Percentiles rank a stretch among this genome's conserved stretches.
Conservation (phyloP, 177 flowering plant species). For the Vitis hybrid region DNA sequence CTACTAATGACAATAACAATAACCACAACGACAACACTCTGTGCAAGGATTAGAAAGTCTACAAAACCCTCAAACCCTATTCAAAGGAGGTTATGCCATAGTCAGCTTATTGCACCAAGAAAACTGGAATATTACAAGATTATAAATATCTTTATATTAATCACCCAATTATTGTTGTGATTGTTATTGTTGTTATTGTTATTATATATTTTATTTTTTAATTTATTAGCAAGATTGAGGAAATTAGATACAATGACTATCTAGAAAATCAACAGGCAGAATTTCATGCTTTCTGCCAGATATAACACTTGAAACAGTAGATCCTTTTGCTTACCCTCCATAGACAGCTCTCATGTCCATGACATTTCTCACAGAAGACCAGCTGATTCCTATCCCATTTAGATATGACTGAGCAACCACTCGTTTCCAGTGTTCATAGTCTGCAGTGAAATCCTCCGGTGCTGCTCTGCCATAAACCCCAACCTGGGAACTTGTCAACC, state of each 20-base stretch:
- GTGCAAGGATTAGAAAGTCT: too few species aligned
- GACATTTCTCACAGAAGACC: slow-evolving; percentile 69
- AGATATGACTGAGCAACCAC: slow-evolving; percentile 65
- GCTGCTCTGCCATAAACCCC: slow-evolving; percentile 81
- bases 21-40: too few species aligned
- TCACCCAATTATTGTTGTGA: too few species aligned
- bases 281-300: neutral
- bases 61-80: too few species aligned
- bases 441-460: slow-evolving; percentile 67
- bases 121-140: too few species aligned
- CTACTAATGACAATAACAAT: too few species aligned
- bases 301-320: neutral
- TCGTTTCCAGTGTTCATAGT: slow-evolving; percentile 68
- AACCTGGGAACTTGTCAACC: slow-evolving; percentile 55
- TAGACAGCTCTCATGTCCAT: slow-evolving; percentile 84
- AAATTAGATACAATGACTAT: neutral
- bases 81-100: too few species aligned
- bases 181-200: too few species aligned
- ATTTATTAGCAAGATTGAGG: neutral
- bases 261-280: neutral
- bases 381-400: slow-evolving; percentile 58
- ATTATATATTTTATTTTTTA: too few species aligned
- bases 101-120: too few species aligned
- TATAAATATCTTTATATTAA: too few species aligned
- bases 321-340: slow-evolving; percentile 65